A percentile compares a stretch with the other conserved stretches of the same genome.
Evolutionary conservation across 768 basidiomycete species (phyloP).

Genomic region (Psilocybe subaeruginosa): DNA sequence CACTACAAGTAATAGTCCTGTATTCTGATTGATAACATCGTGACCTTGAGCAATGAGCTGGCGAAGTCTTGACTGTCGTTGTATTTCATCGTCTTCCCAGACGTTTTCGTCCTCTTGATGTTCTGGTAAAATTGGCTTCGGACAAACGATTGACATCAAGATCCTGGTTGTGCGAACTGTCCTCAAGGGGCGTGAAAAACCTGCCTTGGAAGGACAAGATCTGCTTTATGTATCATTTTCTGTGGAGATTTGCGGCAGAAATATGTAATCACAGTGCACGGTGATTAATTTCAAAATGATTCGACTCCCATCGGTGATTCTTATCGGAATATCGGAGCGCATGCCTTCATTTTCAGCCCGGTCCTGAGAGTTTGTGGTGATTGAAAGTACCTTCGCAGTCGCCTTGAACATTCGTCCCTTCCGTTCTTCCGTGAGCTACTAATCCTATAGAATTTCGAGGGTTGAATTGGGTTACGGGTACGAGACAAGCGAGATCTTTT

Average conservation of each 20-base stretch:
- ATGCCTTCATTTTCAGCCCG: no score
- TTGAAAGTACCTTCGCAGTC: not conserved
- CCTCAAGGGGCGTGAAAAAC: not conserved
- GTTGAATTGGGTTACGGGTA: no score
- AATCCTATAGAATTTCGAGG: no score
- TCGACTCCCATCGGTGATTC: not conserved
- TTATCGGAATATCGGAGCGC: not conserved
- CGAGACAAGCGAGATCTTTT: no score
- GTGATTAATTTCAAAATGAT: not conserved
- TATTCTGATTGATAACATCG: slow-evolving; percentile 37
- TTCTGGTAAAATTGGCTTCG: not conserved
- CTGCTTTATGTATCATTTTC: not conserved
- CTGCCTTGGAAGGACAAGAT: not conserved
- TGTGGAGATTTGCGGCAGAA: not conserved
- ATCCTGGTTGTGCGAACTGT: not conserved
- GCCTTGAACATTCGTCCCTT: no score
- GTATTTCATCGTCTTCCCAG: not conserved
- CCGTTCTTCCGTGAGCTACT: no score
- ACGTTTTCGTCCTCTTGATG: not conserved
- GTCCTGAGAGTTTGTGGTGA: not conserved
- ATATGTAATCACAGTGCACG: not conserved
- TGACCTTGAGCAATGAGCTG: not conserved
- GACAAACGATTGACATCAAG: not conserved
- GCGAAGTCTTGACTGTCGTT: not conserved
- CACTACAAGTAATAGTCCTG: slow-evolving; percentile 60